A percentile compares a stretch with the other conserved stretches of the same genome.
phyloP scores from a whole-genome alignment of 2,329 filamentous ascomycete species.

The Diplocarpon mali region DNA sequence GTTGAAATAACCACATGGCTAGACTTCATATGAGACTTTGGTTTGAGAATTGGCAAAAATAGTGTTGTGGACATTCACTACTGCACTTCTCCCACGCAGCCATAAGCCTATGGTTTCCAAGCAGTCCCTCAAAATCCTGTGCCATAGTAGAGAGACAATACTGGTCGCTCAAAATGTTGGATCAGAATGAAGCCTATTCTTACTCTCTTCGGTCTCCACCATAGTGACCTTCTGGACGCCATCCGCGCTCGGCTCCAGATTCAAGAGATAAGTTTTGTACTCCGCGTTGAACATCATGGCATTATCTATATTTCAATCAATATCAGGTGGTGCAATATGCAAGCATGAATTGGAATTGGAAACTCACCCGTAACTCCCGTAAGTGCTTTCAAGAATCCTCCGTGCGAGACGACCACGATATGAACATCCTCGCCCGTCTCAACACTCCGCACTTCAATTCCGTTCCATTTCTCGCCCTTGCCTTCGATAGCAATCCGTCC shows the following conservation, averaged over 20 bases:
- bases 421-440: neutral
- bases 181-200: neutral
- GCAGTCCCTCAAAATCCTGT: no score
- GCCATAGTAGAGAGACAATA: no score
- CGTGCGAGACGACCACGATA: constrained; percentile 2
- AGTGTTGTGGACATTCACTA: no score
- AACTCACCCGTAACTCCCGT: neutral
- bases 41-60: no score
- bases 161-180: no score
- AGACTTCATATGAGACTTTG: no score
- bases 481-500: neutral
- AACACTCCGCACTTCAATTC: neutral
- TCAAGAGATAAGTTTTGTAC: no score
- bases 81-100: no score
- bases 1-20: no score
- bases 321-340: neutral
- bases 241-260: neutral
- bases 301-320: neutral
- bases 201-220: constrained; percentile 1
- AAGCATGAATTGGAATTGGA: no score
- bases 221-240: neutral
- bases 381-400: neutral
- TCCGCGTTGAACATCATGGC: no score
- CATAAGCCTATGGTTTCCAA: no score
- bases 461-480: neutral